phyloP scores from a whole-genome alignment of 768 basidiomycete genomes.

The Boletus rubropictus region DNA sequence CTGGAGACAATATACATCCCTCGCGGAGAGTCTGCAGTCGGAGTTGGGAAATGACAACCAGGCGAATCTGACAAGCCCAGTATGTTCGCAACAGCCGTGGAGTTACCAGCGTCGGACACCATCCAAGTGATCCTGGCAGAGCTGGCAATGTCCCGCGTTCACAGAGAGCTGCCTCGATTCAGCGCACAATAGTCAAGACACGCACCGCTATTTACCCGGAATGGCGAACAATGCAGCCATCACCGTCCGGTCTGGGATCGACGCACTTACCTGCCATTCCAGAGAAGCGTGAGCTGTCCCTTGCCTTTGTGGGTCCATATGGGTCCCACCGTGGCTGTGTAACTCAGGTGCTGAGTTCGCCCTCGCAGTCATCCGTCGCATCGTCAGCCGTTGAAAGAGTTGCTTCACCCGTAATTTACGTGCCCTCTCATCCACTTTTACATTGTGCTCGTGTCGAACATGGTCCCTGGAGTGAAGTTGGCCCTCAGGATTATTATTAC shows the following conservation, averaged over 20 bases:
- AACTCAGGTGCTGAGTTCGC: not conserved
- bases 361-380: not conserved
- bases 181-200: slow-evolving; percentile 23
- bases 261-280: slow-evolving; percentile 5
- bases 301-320: slow-evolving; percentile 39
- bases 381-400: not conserved
- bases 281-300: slow-evolving; percentile 3
- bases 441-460: not conserved
- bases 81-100: not conserved
- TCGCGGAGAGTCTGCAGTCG: slow-evolving; percentile 30
- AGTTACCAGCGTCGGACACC: not conserved
- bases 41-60: slow-evolving; percentile 27
- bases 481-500: slow-evolving; percentile 12
- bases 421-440: not conserved
- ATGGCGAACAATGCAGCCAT: slow-evolving; percentile 26
- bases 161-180: slow-evolving; percentile 12
- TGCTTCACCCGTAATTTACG: not conserved
- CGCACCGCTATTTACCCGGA: slow-evolving; percentile 20
- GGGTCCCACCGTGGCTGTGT: slow-evolving; percentile 39
- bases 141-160: not conserved
- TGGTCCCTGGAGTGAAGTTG: not conserved
- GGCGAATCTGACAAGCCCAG: slow-evolving; percentile 18
- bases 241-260: slow-evolving; percentile 12
- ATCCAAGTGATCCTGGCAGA: slow-evolving; percentile 3
- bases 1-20: slow-evolving; percentile 21